A percentile compares a stretch with the other conserved stretches of the same genome.
These are phyloP conservation scores for Hyphochytrium catenoides DNA, from an alignment of 352 stramenopile species.

Conservation along the genomic window DNA sequence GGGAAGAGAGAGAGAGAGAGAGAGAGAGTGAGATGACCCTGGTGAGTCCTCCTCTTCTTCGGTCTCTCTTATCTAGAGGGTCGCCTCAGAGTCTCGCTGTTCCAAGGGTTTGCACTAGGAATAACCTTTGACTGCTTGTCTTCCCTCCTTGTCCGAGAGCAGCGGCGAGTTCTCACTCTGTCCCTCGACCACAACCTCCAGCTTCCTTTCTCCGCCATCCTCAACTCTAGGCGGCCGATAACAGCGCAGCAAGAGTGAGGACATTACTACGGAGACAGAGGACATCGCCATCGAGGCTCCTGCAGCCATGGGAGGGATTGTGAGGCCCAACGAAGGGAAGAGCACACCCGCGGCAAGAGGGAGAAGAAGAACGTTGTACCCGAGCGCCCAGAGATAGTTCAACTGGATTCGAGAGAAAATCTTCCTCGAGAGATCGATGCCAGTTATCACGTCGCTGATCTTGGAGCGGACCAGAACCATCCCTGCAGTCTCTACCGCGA, in stretches of 20 bases:
- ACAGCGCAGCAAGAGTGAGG: slow-evolving; percentile 71
- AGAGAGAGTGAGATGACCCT: no score
- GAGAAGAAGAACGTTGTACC: slow-evolving; percentile 94
- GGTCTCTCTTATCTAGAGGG: no score
- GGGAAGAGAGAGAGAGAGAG: no score
- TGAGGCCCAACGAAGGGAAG: slow-evolving; percentile 70
- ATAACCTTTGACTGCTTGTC: no score
- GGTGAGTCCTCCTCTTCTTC: no score
- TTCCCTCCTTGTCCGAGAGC: no score
- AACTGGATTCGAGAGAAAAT: slow-evolving; percentile 90
- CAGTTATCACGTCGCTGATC: slow-evolving; percentile 80
- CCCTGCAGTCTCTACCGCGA: slow-evolving; percentile 89
- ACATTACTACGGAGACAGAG: slow-evolving; percentile 85
- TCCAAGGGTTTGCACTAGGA: no score
- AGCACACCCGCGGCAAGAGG: slow-evolving; percentile 87
- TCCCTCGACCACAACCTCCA: no score
- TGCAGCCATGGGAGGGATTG: slow-evolving; percentile 84
- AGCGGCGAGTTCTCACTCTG: no score
- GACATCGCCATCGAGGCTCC: slow-evolving; percentile 87
- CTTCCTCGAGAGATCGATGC: slow-evolving; percentile 79
- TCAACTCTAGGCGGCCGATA: slow-evolving; percentile 57
- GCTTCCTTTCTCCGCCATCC: no score
- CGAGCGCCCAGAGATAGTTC: slow-evolving; percentile 93
- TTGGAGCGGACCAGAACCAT: slow-evolving; percentile 64
- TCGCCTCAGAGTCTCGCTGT: no score